These are phyloP conservation scores for Phytophthora aleatoria DNA, from an alignment of 352 stramenopile genomes.

Conservation along the genomic window DNA sequence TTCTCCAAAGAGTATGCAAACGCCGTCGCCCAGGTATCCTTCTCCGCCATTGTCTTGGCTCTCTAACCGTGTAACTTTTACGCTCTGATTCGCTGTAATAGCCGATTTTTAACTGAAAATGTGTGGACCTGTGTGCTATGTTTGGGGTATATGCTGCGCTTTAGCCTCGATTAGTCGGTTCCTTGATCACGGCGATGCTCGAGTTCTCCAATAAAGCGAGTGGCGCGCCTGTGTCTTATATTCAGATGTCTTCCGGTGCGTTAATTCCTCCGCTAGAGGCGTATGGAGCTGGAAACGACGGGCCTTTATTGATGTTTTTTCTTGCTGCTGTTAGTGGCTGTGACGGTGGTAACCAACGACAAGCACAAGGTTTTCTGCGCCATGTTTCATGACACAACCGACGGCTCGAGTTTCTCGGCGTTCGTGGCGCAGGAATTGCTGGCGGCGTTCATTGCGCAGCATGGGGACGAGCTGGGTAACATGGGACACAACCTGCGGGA, in stretches of 20 bases:
- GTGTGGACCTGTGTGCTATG: background rate
- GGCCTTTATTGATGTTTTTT: conserved; percentile 11
- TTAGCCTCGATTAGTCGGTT: conserved; percentile 88
- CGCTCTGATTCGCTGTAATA: conserved; percentile 1
- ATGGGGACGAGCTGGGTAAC: conserved; percentile 76
- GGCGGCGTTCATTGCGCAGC: conserved; percentile 79
- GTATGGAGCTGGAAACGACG: background rate
- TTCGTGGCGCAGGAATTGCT: conserved; percentile 91
- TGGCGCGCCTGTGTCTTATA: conserved; percentile 90
- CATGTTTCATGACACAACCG: conserved; percentile 88
- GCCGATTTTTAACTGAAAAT: conserved; percentile 24
- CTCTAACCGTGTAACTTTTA: conserved; percentile 8
- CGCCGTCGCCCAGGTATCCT: conserved; percentile 73
- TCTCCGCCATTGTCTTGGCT: conserved; percentile 2
- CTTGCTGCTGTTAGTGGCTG: conserved; percentile 56
- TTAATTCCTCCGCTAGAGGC: conserved; percentile 9
- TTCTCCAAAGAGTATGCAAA: conserved; percentile 94
- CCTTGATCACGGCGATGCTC: conserved; percentile 91
- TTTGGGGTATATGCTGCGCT: conserved; percentile 5
- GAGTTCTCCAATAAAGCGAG: conserved; percentile 92
- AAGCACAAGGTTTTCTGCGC: conserved; percentile 91
- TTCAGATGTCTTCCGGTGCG: conserved; percentile 84
- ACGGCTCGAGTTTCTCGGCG: conserved; percentile 79
- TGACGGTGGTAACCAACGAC: conserved; percentile 91
- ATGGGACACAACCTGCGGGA: conserved; percentile 91